phyloP scores from a whole-genome alignment of 371 early-diverging fungal genomes.

The Actinomortierella wolfii region DNA sequence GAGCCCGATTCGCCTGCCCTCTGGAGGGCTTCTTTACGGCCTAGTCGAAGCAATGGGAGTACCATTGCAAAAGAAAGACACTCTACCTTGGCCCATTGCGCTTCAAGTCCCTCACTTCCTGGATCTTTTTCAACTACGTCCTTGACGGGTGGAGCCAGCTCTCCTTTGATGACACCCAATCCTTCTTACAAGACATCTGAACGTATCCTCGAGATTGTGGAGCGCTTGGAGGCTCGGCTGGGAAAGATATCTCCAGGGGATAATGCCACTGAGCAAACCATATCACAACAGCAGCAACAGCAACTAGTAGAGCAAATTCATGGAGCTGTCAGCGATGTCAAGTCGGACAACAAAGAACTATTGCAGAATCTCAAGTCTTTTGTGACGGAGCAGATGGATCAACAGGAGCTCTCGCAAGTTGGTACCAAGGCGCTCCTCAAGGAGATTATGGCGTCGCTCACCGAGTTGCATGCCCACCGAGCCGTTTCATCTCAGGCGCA shows the following conservation, averaged over 20 bases:
- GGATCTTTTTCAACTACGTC: no score
- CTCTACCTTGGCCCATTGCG: no score
- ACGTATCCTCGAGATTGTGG: slow-evolving; percentile 27
- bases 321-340: no score
- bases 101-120: no score
- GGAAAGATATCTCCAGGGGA: slow-evolving; percentile 18
- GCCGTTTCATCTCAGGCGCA: no score
- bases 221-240: slow-evolving; percentile 24
- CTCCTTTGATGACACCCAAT: no score
- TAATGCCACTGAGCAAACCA: slow-evolving; percentile 11
- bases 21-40: slow-evolving; percentile 30
- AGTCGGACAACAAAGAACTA: no score
- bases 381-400: slow-evolving; percentile 5
- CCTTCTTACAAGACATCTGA: slow-evolving; percentile 23
- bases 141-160: no score
- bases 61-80: background rate
- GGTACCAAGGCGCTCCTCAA: slow-evolving; percentile 8
- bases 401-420: background rate
- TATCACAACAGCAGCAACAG: background rate
- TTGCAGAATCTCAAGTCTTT: background rate
- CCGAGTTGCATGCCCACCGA: slow-evolving; percentile 1
- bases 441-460: slow-evolving; percentile 7
- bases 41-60: slow-evolving; percentile 26
- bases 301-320: no score
- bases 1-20: slow-evolving; percentile 20